phyloP scores from a whole-genome alignment of 2,329 filamentous ascomycete species.

The Catunica adiposa region DNA sequence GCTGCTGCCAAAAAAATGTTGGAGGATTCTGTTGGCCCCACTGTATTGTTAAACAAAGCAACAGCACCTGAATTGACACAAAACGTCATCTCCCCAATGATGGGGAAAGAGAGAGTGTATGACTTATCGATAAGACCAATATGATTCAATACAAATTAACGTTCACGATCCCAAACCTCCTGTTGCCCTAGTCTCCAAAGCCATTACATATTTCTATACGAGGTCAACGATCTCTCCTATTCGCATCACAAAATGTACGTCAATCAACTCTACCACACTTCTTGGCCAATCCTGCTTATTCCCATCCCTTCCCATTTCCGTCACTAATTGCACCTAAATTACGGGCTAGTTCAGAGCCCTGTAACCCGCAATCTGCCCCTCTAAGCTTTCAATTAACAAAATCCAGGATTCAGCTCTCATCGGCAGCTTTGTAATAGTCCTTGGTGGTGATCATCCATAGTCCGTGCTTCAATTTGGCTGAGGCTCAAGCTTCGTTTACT shows the following conservation, averaged over 20 bases:
- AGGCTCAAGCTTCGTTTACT: background rate
- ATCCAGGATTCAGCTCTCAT: background rate
- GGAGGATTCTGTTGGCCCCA: constrained; percentile 3
- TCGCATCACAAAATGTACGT: background rate
- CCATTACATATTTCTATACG: background rate
- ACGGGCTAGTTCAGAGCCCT: background rate
- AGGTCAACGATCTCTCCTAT: background rate
- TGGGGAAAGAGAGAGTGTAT: background rate
- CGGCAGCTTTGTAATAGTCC: background rate
- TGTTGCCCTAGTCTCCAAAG: too few species aligned
- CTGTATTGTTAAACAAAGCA: background rate
- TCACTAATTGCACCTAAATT: too few species aligned
- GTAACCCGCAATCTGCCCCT: background rate
- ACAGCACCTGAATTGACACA: background rate
- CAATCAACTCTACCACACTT: too few species aligned
- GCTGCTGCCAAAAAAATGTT: background rate
- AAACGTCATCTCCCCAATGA: background rate
- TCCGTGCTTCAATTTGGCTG: background rate
- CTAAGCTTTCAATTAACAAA: background rate
- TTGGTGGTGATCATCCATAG: background rate
- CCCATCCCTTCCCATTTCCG: too few species aligned
- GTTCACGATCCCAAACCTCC: too few species aligned
- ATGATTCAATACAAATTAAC: background rate
- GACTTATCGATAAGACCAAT: constrained; percentile 10
- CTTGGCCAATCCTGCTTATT: too few species aligned